Base-by-base conservation (phyloP, 2,329 filamentous ascomycete species). In the Aspergillus sp. region DNA sequence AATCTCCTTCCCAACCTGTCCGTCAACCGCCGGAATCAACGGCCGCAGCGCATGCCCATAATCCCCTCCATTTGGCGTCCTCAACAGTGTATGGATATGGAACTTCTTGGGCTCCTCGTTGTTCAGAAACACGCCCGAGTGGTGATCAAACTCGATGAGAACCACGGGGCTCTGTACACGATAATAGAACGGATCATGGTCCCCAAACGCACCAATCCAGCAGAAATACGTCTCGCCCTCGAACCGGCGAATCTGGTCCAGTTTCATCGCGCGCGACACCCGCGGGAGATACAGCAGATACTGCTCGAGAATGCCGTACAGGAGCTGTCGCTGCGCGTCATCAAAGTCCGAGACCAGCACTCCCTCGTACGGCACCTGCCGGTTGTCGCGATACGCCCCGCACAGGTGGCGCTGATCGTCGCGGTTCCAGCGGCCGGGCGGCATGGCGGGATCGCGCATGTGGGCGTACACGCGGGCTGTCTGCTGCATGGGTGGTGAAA, bases 341-440 rank as follows among this genome's bases (percentile, higher is more conserved):
- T 54, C 52, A 28, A 59, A 52, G 32, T 64, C 53, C 0, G 66
- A 62, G 0, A 78, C 75, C 0, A 66, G 49, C 4, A 83, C 57
- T 0, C 83, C 83, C 57, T 88, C 78, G 50, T 78, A 83, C 0
- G 83, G 82, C 0, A 89, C 78, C 8, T 82, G 58, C 8, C 82
- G 71, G 54, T 89, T 91, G 48, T 89, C 83, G 8, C 81, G 72
- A 52, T 82, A 85, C 0, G 83, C 83, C 22, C 84, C 83, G 51
- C 81, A 84, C 4, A 86, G 54, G 48, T 88, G 82, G 4, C 82
- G 70, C 61, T 88, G 81, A 53, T 89, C 83, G 48, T 86, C 81
- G 43, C 78, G 78, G 53, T 88, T 88, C 82, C 82, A 88, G 5
- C 82, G 70, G 7, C 55, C 57, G 2, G 46, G 47, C 2, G 56